Conservation (phyloP, 805 yeast genomes). For the Hemisphaericaspora nanyangensis region DNA sequence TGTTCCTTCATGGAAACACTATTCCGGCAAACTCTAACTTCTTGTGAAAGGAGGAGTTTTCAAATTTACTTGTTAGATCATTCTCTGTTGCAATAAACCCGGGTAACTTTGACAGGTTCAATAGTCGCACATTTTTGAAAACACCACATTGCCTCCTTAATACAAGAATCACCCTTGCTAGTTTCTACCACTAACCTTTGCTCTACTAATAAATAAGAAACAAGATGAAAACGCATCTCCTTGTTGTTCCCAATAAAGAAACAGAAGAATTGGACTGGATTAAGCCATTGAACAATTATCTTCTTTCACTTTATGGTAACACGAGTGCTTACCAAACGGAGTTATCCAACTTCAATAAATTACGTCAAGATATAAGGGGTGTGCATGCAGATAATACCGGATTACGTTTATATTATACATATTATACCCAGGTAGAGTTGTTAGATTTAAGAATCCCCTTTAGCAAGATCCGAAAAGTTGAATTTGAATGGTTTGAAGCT, state of each 20-base stretch:
- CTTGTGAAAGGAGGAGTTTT: too few relatives aligned
- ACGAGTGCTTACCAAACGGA: constrained; percentile 57
- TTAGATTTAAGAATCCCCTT: constrained; percentile 75
- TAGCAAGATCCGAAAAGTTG: constrained; percentile 47
- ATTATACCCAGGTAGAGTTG: constrained; percentile 79
- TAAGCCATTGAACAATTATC: constrained; percentile 53
- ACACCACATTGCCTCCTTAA: too few relatives aligned
- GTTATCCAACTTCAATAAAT: constrained; percentile 48
- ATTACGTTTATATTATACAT: constrained; percentile 56
- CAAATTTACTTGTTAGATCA: too few relatives aligned
- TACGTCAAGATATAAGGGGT: constrained; percentile 58
- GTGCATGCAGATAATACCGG: constrained; percentile 41
- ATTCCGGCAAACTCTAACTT: too few relatives aligned
- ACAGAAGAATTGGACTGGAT: constrained; percentile 66
- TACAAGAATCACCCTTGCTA: too few relatives aligned
- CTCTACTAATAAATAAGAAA: too few relatives aligned
- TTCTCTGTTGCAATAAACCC: too few relatives aligned
- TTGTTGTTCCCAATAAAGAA: constrained; percentile 31
- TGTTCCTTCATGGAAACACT: too few relatives aligned
- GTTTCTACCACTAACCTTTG: too few relatives aligned
- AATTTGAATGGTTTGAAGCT: constrained; percentile 81
- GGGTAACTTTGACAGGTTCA: too few relatives aligned
- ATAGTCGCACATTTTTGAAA: too few relatives aligned
- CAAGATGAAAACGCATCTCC: constrained; percentile 24
- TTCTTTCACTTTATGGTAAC: constrained; percentile 60